A percentile compares a stretch with the other conserved stretches of the same genome.
phyloP scores from a whole-genome alignment of 768 basidiomycete genomes.

The Serpula lacrymans region DNA sequence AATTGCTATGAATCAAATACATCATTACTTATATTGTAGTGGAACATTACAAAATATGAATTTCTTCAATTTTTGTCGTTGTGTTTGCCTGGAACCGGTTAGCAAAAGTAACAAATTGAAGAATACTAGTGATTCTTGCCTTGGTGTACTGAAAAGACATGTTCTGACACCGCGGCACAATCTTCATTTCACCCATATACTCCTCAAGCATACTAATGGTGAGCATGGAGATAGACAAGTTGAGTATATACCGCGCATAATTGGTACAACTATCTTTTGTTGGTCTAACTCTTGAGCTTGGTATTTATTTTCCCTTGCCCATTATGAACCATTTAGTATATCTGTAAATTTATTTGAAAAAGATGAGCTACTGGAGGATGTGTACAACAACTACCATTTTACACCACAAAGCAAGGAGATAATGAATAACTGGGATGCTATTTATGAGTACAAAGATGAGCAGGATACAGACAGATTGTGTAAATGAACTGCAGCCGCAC shows the following conservation, averaged over 20 bases:
- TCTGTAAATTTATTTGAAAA: constrained; percentile 1
- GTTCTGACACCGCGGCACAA: constrained; percentile 2
- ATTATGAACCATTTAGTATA: constrained; percentile 2
- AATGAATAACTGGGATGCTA: constrained; percentile 30
- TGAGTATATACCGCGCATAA: constrained; percentile 8
- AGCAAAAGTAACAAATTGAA: background rate
- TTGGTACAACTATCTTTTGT: constrained; percentile 14
- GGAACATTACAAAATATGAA: constrained; percentile 9
- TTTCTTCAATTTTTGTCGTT: constrained; percentile 28
- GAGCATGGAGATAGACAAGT: background rate
- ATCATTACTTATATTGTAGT: constrained; percentile 23
- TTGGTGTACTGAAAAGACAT: constrained; percentile 1
- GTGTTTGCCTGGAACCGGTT: constrained; percentile 8
- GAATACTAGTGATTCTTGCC: background rate
- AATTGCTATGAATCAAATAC: constrained; percentile 17
- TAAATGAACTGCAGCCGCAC: constrained; percentile 11
- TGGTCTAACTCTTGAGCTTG: background rate
- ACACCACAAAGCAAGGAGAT: constrained; percentile 3
- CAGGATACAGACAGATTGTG: constrained; percentile 27
- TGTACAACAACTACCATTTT: constrained; percentile 5
- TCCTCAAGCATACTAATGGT: constrained; percentile 8
- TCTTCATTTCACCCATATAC: constrained; percentile 8
- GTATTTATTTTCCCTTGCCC: background rate
- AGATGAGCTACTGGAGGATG: constrained; percentile 14
- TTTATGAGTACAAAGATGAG: constrained; percentile 33